Conservation (phyloP, 192 early-diverging fungal genomes). For the Entomortierella lignicola region DNA sequence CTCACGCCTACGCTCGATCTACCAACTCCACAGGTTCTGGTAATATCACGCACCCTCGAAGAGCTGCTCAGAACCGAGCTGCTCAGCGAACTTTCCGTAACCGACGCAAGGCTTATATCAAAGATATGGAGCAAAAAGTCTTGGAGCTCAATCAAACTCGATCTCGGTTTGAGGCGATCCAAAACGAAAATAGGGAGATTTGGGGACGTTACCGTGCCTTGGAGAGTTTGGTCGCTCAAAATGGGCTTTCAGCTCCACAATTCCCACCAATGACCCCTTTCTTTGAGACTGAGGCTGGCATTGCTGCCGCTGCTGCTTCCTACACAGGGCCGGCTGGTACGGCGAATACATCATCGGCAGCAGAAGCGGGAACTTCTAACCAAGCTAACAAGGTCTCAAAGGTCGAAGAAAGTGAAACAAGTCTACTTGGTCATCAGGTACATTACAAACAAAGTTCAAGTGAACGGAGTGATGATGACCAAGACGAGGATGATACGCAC, state of each 20-base stretch:
- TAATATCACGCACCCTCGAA: conserved; percentile 66
- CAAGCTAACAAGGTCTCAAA: too few species aligned
- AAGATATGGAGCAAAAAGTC: conserved; percentile 79
- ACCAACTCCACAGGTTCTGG: background rate
- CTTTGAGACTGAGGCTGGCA: conserved; percentile 13
- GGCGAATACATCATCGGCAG: background rate
- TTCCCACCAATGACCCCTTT: conserved; percentile 16
- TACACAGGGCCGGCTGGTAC: background rate
- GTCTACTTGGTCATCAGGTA: too few species aligned
- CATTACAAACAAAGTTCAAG: background rate
- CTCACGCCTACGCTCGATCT: background rate
- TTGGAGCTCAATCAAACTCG: conserved; percentile 62
- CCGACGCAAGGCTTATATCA: conserved; percentile 83
- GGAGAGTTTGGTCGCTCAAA: conserved; percentile 10
- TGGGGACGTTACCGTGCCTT: conserved; percentile 26
- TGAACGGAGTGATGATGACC: conserved; percentile 4
- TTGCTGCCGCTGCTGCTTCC: background rate
- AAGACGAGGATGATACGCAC: conserved; percentile 5
- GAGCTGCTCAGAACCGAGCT: conserved; percentile 93
- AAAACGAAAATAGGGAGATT: conserved; percentile 32
- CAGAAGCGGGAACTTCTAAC: too few species aligned
- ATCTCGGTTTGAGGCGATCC: conserved; percentile 53
- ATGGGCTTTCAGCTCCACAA: conserved; percentile 2
- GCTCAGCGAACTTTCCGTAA: conserved; percentile 93
- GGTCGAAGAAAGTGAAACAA: too few species aligned